Evolutionary conservation across 257 asterid genomes (phyloP), one percentile per base, ranked within the genome.

Genomic region (Scutellaria galericulata): DNA sequence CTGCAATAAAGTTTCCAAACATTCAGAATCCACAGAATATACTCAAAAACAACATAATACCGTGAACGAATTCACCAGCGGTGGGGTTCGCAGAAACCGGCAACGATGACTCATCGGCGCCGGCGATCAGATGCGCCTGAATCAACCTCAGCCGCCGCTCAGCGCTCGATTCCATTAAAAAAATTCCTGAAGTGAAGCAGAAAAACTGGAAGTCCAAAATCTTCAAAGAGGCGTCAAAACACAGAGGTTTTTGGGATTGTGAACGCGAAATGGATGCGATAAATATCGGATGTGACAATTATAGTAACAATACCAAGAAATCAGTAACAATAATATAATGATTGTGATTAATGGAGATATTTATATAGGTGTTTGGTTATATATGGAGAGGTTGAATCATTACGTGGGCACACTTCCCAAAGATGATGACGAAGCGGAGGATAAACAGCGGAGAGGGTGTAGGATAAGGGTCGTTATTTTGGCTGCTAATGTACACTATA

Each of bases 81-180:
- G 96, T 89, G 67, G 80, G 86, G 54, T 87, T 86, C 0, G 75
- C 76, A 35, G 85, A 83, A 74, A 93, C 70, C 78, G 76, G 82
- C 51, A 31, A 74, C 67, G 14, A 41, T 46, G 79, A 80, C 45
- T 72, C 78, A 37, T 77, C 84, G 64, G 71, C 78, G 77, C 79
- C 79, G 41, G 87, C 75, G 75, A 77, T 50, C 74, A 93, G 79
- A 71, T 93, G 98, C 2, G 82, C 80, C 52, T 81, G 92, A 77
- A 93, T 84, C 79, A 86, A 87, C 75, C 86, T 86, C 75, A 93
- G 79, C 31, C 98, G 91, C 74, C 94, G 81, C 65, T 90, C 91
- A 22, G 89, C 88, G 70, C 74, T 72, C 45, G 86, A 70, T 75
- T 92, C 96, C 93, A 86, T 86, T 66, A 31, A 31, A 31, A 31